phyloP scores from a whole-genome alignment of 768 basidiomycete species.

The Pholiota molesta region DNA sequence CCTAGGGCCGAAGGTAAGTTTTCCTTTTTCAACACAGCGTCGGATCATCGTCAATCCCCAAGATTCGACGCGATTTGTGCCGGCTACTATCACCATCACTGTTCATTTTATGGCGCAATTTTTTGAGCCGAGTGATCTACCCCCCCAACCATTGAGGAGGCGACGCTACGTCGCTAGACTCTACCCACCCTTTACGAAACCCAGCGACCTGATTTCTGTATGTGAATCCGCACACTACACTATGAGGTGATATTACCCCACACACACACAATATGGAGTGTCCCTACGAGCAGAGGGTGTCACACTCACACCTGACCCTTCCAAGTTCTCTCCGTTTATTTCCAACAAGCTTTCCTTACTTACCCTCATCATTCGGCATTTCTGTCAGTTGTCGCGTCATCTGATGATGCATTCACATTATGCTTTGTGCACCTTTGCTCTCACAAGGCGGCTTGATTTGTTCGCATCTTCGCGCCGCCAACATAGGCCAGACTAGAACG shows the following conservation, averaged over 20 bases:
- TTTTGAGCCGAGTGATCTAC: not conserved
- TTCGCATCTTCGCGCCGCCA: not conserved
- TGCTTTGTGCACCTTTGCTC: not conserved
- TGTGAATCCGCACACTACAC: not conserved
- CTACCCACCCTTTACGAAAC: not conserved
- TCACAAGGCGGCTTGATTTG: not conserved
- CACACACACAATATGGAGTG: constrained; percentile 1
- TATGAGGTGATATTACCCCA: constrained; percentile 8
- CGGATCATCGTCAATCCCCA: constrained; percentile 1
- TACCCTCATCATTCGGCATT: constrained; percentile 16
- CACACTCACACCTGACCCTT: not conserved
- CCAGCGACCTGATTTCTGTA: not conserved
- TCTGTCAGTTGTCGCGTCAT: constrained; percentile 23
- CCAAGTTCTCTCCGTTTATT: not conserved
- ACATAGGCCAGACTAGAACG: not conserved
- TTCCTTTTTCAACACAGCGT: not conserved
- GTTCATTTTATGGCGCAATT: not conserved
- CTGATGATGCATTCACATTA: constrained; percentile 15
- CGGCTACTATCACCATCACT: not conserved
- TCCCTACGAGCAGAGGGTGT: not conserved
- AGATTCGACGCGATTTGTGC: not conserved
- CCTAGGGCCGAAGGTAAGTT: not conserved
- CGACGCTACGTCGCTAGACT: not conserved
- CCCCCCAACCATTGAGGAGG: not conserved
- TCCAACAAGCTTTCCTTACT: not conserved